A percentile compares a stretch with the other conserved stretches of the same genome.
Conservation (phyloP, 106 monocot species). For the Acorus calamus region DNA sequence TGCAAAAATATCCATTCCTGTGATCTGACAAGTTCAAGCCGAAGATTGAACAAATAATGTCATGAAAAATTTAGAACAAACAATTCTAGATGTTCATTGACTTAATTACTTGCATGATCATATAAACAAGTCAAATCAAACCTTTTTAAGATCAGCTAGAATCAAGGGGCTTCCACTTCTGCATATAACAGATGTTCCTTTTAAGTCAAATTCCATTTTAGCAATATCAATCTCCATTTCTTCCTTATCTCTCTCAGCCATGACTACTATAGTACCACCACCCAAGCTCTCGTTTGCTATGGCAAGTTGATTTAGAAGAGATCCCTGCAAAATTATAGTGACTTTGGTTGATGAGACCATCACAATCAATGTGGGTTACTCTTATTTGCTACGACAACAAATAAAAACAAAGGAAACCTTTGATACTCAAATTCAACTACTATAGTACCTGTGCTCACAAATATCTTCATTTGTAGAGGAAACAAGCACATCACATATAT, state of each 20-base stretch:
- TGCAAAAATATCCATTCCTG: no score
- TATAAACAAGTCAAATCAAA: constrained; percentile 5
- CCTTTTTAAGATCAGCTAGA: constrained; percentile 66
- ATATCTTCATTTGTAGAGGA: no score
- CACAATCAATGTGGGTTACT: background rate
- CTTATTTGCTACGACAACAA: no score
- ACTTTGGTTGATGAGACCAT: background rate
- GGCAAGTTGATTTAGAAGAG: constrained; percentile 56
- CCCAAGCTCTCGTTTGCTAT: constrained; percentile 66
- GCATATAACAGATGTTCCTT: constrained; percentile 65
- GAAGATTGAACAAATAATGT: no score
- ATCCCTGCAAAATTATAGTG: constrained; percentile 22
- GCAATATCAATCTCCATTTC: constrained; percentile 73
- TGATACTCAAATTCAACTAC: no score
- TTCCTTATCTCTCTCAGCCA: constrained; percentile 74
- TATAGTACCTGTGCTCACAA: no score
- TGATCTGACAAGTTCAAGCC: no score
- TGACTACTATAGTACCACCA: constrained; percentile 53
- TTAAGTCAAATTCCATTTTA: constrained; percentile 71
- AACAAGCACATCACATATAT: no score
- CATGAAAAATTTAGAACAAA: background rate
- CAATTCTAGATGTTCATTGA: background rate
- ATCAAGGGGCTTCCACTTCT: constrained; percentile 75
- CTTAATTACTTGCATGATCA: no score
- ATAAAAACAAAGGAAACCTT: no score